These are phyloP conservation scores for Stevia rebaudiana DNA, from an alignment of 140 eudicot genomes.

Conservation along the genomic window DNA sequence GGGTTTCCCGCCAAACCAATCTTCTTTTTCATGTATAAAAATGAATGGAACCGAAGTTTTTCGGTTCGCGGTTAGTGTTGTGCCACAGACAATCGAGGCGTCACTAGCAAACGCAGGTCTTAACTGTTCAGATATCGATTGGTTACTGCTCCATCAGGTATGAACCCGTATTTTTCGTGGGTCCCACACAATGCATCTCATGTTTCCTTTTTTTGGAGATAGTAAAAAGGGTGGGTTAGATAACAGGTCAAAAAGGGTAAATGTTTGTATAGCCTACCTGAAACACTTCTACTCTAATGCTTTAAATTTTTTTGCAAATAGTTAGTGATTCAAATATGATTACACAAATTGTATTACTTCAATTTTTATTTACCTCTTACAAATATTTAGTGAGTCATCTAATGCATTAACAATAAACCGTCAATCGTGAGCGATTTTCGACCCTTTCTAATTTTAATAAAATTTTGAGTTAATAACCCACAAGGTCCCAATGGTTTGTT, in stretches of 20 bases:
- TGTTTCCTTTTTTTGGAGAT: no score
- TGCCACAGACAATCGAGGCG: slow-evolving; percentile 74
- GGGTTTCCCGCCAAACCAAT: slow-evolving; percentile 52
- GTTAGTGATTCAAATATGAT: not conserved
- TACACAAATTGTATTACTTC: no score
- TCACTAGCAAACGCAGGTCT: slow-evolving; percentile 80
- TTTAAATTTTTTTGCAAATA: not conserved
- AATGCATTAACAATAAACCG: no score
- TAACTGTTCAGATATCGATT: slow-evolving; percentile 54
- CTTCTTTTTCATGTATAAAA: slow-evolving; percentile 59
- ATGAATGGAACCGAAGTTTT: slow-evolving; percentile 91
- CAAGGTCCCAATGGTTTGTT: no score
- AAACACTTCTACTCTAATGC: not conserved
- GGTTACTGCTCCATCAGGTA: slow-evolving; percentile 96
- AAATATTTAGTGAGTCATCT: no score
- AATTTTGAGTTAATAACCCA: no score
- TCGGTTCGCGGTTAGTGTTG: slow-evolving; percentile 76
- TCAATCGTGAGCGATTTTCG: no score
- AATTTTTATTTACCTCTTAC: no score
- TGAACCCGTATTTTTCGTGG: no score
- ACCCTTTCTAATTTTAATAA: no score
- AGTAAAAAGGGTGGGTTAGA: not conserved
- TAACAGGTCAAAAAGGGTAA: not conserved
- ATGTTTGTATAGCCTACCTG: not conserved
- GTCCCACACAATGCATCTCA: no score